These are phyloP conservation scores for Rhizopus stolonifer DNA, from an alignment of 371 early-diverging fungal genomes.

Conservation along the genomic window DNA sequence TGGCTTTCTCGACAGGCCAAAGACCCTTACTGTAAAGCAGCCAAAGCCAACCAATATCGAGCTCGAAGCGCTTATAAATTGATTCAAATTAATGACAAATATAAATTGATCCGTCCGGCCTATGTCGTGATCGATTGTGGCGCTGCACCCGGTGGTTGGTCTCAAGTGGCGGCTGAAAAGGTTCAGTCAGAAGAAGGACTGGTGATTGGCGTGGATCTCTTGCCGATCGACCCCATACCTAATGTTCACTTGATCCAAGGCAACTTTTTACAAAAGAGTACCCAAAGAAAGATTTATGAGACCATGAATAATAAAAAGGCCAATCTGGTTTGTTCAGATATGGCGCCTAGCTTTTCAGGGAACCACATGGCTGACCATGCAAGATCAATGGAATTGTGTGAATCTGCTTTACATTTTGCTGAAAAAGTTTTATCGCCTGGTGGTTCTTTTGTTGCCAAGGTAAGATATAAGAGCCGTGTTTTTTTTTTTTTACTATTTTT, in stretches of 20 bases:
- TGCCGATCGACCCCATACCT: slow-evolving; percentile 69
- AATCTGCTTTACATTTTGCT: slow-evolving; percentile 65
- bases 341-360: slow-evolving; percentile 81
- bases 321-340: slow-evolving; percentile 73
- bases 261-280: slow-evolving; percentile 52
- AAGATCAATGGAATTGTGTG: slow-evolving; percentile 66
- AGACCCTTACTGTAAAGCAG: slow-evolving; percentile 72
- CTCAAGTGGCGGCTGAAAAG: slow-evolving; percentile 72
- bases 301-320: slow-evolving; percentile 41
- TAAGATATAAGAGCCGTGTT: slow-evolving; percentile 25
- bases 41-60: slow-evolving; percentile 72
- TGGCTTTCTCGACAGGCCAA: slow-evolving; percentile 70
- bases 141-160: slow-evolving; percentile 93
- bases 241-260: slow-evolving; percentile 67
- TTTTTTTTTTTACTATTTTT: too few species aligned
- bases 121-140: slow-evolving; percentile 80
- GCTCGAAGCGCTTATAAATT: slow-evolving; percentile 91
- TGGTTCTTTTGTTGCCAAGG: slow-evolving; percentile 77
- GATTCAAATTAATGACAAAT: slow-evolving; percentile 74
- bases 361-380: slow-evolving; percentile 54
- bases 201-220: slow-evolving; percentile 72
- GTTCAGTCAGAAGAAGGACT: slow-evolving; percentile 26
- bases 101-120: slow-evolving; percentile 59
- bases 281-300: slow-evolving; percentile 41
- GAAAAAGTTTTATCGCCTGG: slow-evolving; percentile 54